phyloP scores from a whole-genome alignment of 306 rosid species.

The Begonia loranthoides region DNA sequence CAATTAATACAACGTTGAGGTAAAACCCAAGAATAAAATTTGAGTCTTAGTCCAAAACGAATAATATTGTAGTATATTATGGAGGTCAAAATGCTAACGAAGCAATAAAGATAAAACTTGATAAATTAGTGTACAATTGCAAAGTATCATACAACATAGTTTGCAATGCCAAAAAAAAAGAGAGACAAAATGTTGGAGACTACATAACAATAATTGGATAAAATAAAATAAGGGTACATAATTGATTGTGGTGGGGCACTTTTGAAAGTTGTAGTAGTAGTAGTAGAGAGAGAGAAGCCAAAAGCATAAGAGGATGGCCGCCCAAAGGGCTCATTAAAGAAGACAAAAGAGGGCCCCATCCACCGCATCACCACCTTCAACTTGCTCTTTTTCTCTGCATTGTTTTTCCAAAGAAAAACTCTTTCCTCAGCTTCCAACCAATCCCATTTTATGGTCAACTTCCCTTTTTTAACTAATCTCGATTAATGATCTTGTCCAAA shows the following conservation, averaged over 20 bases:
- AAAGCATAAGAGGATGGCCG: conserved; percentile 13
- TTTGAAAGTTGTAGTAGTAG: neutral
- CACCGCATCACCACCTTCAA: conserved; percentile 59
- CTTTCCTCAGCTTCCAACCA: conserved; percentile 1
- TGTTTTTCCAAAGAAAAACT: conserved; percentile 7
- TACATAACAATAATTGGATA: too few relatives aligned
- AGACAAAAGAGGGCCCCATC: conserved; percentile 45
- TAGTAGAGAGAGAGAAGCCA: conserved; percentile 4
- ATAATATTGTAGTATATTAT: too few relatives aligned
- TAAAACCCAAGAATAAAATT: too few relatives aligned
- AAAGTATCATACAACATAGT: too few relatives aligned
- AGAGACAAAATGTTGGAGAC: too few relatives aligned
- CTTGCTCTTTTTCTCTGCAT: conserved; percentile 40
- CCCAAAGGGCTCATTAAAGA: conserved; percentile 23
- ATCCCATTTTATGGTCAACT: conserved; percentile 5
- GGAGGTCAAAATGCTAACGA: too few relatives aligned
- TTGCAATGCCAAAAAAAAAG: too few relatives aligned
- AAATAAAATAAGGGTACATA: neutral
- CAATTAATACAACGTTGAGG: too few relatives aligned
- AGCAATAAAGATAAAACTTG: too few relatives aligned
- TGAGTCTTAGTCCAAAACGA: too few relatives aligned
- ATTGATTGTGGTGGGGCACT: neutral
- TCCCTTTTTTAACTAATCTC: neutral
- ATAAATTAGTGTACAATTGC: too few relatives aligned
- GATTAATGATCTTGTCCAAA: too few relatives aligned